phyloP scores from a whole-genome alignment of 345 rosid species.

The Bruguiera sexangula region DNA sequence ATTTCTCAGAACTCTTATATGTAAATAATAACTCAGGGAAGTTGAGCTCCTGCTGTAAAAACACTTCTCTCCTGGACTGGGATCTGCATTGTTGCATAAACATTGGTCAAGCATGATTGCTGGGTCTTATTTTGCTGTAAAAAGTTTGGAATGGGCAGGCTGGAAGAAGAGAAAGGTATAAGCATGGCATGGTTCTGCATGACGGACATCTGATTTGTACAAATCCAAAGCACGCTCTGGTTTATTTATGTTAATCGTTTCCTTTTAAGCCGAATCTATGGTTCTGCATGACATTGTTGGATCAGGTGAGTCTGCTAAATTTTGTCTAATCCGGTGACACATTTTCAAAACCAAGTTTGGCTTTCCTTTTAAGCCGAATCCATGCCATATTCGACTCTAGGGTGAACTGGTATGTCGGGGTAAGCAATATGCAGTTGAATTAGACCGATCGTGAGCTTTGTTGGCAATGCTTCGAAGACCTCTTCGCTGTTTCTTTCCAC shows the following conservation, averaged over 20 bases:
- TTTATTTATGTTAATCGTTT: slow-evolving; percentile 33
- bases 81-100: too few relatives aligned
- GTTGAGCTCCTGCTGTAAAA: slow-evolving; percentile 3
- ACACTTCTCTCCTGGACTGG: too few relatives aligned
- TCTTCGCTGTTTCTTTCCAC: too few relatives aligned
- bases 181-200: slow-evolving; percentile 43
- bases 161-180: slow-evolving; percentile 69
- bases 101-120: slow-evolving; percentile 45
- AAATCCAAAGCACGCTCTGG: slow-evolving; percentile 48
- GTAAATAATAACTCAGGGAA: slow-evolving; percentile 11
- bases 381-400: slow-evolving; percentile 20
- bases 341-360: slow-evolving; percentile 57
- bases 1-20: slow-evolving; percentile 1
- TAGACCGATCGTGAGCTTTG: too few relatives aligned
- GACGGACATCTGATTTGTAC: slow-evolving; percentile 44
- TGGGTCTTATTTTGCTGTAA: slow-evolving; percentile 38
- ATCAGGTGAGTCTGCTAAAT: slow-evolving; percentile 40
- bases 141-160: slow-evolving; percentile 46
- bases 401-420: slow-evolving; percentile 1
- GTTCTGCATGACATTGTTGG: slow-evolving; percentile 27
- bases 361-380: slow-evolving; percentile 48
- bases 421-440: too few relatives aligned
- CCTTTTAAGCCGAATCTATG: slow-evolving; percentile 12
- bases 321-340: too few relatives aligned
- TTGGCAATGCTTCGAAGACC: too few relatives aligned